phyloP scores from a whole-genome alignment of 768 basidiomycete genomes.

The Boletus patriciae region DNA sequence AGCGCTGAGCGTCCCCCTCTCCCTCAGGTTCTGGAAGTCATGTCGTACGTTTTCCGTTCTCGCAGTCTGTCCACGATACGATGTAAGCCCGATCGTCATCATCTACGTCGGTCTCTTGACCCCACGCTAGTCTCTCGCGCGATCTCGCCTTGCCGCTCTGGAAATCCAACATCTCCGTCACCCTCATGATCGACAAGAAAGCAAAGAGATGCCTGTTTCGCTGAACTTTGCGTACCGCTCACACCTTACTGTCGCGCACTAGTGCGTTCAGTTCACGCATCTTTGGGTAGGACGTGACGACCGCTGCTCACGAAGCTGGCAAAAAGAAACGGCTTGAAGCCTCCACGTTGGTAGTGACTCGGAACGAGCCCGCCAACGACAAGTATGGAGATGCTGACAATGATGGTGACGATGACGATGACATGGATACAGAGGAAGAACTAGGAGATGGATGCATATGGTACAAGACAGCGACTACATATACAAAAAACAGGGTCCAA shows the following conservation, averaged over 20 bases:
- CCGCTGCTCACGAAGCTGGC: constrained; percentile 41
- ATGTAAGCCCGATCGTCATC: constrained; percentile 48
- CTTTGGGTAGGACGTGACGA: constrained; percentile 78
- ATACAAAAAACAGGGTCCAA: neutral
- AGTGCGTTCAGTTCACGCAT: constrained; percentile 87
- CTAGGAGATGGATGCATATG: constrained; percentile 5
- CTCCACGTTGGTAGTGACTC: neutral
- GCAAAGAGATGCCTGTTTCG: constrained; percentile 73
- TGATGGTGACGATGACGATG: constrained; percentile 3
- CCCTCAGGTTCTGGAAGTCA: constrained; percentile 64
- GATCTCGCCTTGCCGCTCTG: constrained; percentile 89
- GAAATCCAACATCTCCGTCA: constrained; percentile 82
- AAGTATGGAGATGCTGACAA: neutral
- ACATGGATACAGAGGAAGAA: constrained; percentile 12
- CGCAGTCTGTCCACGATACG: constrained; percentile 45
- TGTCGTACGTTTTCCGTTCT: constrained; percentile 65
- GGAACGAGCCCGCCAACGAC: neutral
- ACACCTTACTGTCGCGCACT: neutral
- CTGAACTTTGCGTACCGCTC: neutral
- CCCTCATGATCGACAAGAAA: constrained; percentile 95
- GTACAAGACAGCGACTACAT: constrained; percentile 11
- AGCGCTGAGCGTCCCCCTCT: neutral
- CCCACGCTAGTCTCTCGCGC: constrained; percentile 56
- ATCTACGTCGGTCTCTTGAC: neutral
- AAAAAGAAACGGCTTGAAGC: constrained; percentile 20